These are phyloP conservation scores for Thalassiosira hispida DNA, from an alignment of 352 stramenopile genomes.

Conservation along the genomic window DNA sequence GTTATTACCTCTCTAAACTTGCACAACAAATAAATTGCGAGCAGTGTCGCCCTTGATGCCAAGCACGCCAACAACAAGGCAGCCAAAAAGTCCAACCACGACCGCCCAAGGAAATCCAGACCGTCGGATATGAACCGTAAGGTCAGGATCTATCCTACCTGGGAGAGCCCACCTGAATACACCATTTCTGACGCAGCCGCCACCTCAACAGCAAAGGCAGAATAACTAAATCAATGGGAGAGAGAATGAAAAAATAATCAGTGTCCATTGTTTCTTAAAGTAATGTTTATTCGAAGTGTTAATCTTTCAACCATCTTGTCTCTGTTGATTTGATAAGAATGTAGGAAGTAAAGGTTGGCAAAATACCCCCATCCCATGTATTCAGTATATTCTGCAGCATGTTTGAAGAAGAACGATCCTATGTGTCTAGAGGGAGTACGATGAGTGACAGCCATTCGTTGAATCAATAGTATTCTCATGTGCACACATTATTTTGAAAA, in stretches of 20 bases:
- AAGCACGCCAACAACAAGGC: conserved; percentile 84
- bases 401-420: no score
- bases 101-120: conserved; percentile 77
- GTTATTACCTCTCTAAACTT: conserved; percentile 10
- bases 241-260: background rate
- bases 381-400: no score
- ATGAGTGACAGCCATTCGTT: no score
- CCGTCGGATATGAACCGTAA: conserved; percentile 82
- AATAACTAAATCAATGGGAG: background rate
- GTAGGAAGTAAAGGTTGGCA: no score
- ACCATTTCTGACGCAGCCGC: conserved; percentile 74
- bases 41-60: conserved; percentile 64
- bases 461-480: no score
- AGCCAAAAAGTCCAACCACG: conserved; percentile 74
- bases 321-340: no score
- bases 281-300: background rate
- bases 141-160: conserved; percentile 67
- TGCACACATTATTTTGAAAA: no score
- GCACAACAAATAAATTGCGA: no score
- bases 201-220: no score
- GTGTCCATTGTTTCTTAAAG: background rate
- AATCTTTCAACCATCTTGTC: background rate
- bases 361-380: no score
- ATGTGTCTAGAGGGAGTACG: no score
- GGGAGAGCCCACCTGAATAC: conserved; percentile 73